Evolutionary conservation across 805 yeast species (phyloP), one percentile per base, ranked within the genome.

Genomic region (Cyberlindnera mrakii): DNA sequence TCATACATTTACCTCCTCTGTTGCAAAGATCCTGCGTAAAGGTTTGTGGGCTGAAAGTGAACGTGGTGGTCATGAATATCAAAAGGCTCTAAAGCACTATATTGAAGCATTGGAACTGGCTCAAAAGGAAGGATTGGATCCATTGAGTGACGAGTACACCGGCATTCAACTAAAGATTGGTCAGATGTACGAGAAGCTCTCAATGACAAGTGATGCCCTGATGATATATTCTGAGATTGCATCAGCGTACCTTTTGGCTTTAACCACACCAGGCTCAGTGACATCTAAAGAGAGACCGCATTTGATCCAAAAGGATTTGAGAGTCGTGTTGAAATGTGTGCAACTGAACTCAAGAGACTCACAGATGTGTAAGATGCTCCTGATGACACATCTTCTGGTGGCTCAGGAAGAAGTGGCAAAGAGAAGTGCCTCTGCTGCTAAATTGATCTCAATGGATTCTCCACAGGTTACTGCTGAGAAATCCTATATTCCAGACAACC

Each of bases 131-230:
- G 71, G 70, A 0, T 59, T 87, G 65, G 75, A 77, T 48, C 74
- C 73, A 10, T 53, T 84, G 29, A 70, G 78, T 44, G 93, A 87
- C 55, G 91, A 85, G 55, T 90, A 85, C 60, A 90, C 97, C 0
- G 96, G 97, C 0, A 77, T 91, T 41, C 95, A 90, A 56, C 69
- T 91, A 60, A 87, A 90, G 55, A 68, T 87, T 30, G 95, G 84
- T 10, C 96, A 89, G 55, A 83, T 88, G 88, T 85, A 78, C 58
- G 96, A 87, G 55, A 70, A 81, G 33, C 62, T 88, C 52, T 72
- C 70, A 17, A 71, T 75, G 78, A 50, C 57, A 29, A 76, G 76
- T 13, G 84, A 82, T 41, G 95, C 96, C 0, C 70, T 76, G 31
- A 69, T 71, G 48, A 64, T 86, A 8, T 89, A 86, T 62, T 68